Base-by-base conservation (phyloP, 1,139 yeast species). In the Candida glucosophila region DNA sequence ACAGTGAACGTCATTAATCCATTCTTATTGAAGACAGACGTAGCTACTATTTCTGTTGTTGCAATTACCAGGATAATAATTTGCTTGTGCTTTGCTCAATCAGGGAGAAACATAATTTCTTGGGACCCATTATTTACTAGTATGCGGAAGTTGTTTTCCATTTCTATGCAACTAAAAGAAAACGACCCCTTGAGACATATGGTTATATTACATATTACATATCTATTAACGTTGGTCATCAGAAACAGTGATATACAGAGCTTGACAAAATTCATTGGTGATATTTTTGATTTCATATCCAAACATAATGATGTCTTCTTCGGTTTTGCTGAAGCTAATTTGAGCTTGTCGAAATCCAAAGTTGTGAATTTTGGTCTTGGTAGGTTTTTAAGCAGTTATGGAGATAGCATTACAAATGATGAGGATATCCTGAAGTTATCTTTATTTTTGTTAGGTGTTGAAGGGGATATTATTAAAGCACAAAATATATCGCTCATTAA, bases 181-280 rank as follows among this genome's bases (percentile, higher is more conserved):
- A 13, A 11, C 6, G 7, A 8, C 14, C 7, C 14, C 17, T n/a
- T 10, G 23, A 5, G 23, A 21, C 7, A 21, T 11, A 21, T 12
- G 5, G 20, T 21, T 21, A 21, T 9, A 13, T 11, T 21, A 11
- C 22, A 14, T 14, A 14, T 14, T 14, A n/a, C 15, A 19, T 14
- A 12, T 15, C 15, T 14, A 22, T 19, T 12, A 9, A 17, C 11
- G 17, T 14, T 17, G 11, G 5, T 23, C n/a, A 17, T 23, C 28
- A 73, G 88, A 58, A 80, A 80, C 40, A 58, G 74, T 35, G 76
- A 73, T 22, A 43, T 67, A n/a, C 55, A 60, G 26, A 50, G 56
- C 3, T 50, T 78, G 26, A 65, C 75, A 3, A 67, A 59, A 35
- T 49, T 47, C 27, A 77, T 75, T 41, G 55, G 57, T 22, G 34